These are phyloP conservation scores for Yamadazyma buinensis DNA, from an alignment of 1,139 yeast species.

Conservation along the genomic window DNA sequence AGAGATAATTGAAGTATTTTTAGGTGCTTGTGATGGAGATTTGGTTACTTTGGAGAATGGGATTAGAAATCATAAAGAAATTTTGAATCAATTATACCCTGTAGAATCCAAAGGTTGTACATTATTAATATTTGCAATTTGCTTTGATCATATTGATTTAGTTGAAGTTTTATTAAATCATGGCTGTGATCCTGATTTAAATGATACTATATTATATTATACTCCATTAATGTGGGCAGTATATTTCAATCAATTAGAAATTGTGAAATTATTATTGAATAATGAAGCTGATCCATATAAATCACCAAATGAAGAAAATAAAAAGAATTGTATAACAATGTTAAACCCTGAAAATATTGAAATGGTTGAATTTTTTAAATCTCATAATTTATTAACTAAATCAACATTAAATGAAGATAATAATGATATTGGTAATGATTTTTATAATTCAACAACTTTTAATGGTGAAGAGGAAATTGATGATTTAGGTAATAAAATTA, in stretches of 20 bases:
- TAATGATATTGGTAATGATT: slow-evolving; percentile 10
- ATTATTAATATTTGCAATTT: slow-evolving; percentile 51
- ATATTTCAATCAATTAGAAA: slow-evolving; percentile 32
- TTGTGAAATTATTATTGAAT: slow-evolving; percentile 32
- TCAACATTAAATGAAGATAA: slow-evolving; percentile 11
- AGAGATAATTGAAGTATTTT: slow-evolving; percentile 28
- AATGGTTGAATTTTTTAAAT: slow-evolving; percentile 35
- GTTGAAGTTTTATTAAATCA: slow-evolving; percentile 41
- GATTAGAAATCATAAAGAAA: slow-evolving; percentile 25
- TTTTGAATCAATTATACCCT: slow-evolving; percentile 30
- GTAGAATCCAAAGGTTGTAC: slow-evolving; percentile 41
- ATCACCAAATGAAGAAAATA: slow-evolving; percentile 27
- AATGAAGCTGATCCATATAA: slow-evolving; percentile 42
- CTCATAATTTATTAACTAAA: slow-evolving; percentile 38
- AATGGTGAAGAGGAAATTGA: slow-evolving; percentile 34
- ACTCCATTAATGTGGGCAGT: slow-evolving; percentile 53
- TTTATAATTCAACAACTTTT: slow-evolving; percentile 17
- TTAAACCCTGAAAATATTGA: slow-evolving; percentile 29
- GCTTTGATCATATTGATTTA: slow-evolving; percentile 41
- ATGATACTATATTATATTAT: slow-evolving; percentile 28
- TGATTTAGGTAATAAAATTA: slow-evolving; percentile 41
- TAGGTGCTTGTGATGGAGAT: slow-evolving; percentile 55
- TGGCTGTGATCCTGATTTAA: slow-evolving; percentile 36
- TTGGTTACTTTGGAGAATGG: slow-evolving; percentile 37
- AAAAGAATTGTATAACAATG: slow-evolving; percentile 31